Evolutionary conservation across 2,329 filamentous ascomycete genomes (phyloP), one percentile per base, ranked within the genome.

Genomic region (Neofusicoccum laricinum): DNA sequence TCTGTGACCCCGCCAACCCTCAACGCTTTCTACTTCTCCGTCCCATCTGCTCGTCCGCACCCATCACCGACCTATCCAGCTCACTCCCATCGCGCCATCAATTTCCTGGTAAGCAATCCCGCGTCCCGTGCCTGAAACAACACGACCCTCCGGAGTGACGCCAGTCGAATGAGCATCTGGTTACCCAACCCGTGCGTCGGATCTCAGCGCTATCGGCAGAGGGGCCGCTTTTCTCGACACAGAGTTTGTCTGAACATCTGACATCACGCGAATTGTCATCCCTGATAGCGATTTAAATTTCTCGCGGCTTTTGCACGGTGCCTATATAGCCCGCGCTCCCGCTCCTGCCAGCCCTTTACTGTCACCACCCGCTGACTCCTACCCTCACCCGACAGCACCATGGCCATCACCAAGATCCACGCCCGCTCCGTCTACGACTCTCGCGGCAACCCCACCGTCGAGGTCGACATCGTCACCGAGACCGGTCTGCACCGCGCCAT

Each of bases 401-500:
- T 99, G 95, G 84, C 91, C 71, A 83, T 83, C 76, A 78, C 77
- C 71, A 83, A 83, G 78, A 83, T 84, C 74, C 81, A 84, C 79
- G 80, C 81, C 69, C 81, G 95, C 79, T 93, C 90, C 77, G 93
- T 99, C 85, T 99, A 84, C 88, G 95, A 99, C 88, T 98, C 95
- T 80, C 94, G 95, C 72, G 88, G 88, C 79, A 99, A 99, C 89
- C 95, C 95, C 76, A 99, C 95, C 78, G 94, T 97, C 77, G 94
- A 98, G 87, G 94, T 98, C 76, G 94, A 97, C 80, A 88, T 97
- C 74, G 90, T 96, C 83, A 97, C 93, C 73, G 92, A 96, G 85
- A 96, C 91, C 74, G 94, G 94, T 77, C 89, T 98, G 69, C 93
- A 97, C 88, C 93, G 94, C 78, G 93, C 94, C 79, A 97, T 97